These are phyloP conservation scores for Sordariomycetes sp. DNA, from an alignment of 2,329 filamentous ascomycete genomes.

Conservation along the genomic window DNA sequence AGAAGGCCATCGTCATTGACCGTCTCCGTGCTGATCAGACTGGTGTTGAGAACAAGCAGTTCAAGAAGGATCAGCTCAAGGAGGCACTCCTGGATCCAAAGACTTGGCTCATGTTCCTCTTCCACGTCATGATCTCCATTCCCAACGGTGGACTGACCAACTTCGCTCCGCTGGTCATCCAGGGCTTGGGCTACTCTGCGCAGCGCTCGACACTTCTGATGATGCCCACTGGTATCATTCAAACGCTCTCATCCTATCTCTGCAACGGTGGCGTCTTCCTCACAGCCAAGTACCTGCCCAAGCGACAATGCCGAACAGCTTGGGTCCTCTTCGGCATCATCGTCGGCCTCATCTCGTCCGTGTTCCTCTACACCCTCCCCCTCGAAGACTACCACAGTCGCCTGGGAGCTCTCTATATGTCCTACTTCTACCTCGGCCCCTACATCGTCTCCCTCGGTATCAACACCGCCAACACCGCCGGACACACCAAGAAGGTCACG, in stretches of 20 bases:
- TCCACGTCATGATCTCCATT: conserved; percentile 40
- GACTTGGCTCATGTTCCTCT: conserved; percentile 48
- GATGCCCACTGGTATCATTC: conserved; percentile 18
- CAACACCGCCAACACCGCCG: conserved; percentile 17
- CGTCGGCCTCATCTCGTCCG: conserved; percentile 14
- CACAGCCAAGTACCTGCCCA: conserved; percentile 8
- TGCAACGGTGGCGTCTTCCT: conserved; percentile 26
- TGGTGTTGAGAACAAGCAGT: conserved; percentile 39
- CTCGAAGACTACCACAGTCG: conserved; percentile 14
- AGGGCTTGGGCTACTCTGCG: conserved; percentile 29
- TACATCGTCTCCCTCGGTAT: conserved; percentile 9
- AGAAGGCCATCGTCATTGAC: conserved; percentile 38
- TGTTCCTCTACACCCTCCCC: conserved; percentile 18
- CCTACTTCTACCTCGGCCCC: conserved; percentile 14
- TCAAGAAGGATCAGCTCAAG: conserved; percentile 35
- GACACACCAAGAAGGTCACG: conserved; percentile 30
- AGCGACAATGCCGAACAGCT: conserved; percentile 8
- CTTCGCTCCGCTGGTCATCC: conserved; percentile 15
- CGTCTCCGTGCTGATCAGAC: conserved; percentile 41
- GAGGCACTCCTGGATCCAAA: conserved; percentile 44
- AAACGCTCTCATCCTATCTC: conserved; percentile 21
- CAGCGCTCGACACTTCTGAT: conserved; percentile 21
- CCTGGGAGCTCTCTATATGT: conserved; percentile 22
- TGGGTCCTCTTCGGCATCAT: conserved; percentile 11
- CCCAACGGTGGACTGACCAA: conserved; percentile 40